These are phyloP conservation scores for Fusarium buxicola DNA, from an alignment of 2,329 filamentous ascomycete genomes.

Conservation along the genomic window DNA sequence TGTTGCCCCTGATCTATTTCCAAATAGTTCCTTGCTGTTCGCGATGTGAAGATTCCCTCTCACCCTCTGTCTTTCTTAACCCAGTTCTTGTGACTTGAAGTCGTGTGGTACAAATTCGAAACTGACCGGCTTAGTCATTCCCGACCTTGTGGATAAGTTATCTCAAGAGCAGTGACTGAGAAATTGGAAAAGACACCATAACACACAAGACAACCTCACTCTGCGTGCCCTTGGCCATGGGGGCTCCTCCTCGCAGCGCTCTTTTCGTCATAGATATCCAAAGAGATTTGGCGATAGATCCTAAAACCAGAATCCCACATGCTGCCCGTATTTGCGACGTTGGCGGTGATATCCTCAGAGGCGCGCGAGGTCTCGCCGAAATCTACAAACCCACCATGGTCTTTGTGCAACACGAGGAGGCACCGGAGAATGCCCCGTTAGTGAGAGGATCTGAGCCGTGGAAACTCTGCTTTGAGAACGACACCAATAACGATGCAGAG, in stretches of 20 bases:
- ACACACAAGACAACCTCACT: neutral
- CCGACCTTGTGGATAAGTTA: no score
- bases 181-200: no score
- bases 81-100: neutral
- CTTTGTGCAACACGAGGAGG: slow-evolving; percentile 31
- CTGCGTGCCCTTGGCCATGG: neutral
- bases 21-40: neutral
- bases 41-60: neutral
- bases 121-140: slow-evolving; percentile 11
- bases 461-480: slow-evolving; percentile 13
- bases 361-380: neutral
- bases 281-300: slow-evolving; percentile 15
- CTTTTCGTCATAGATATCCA: slow-evolving; percentile 32
- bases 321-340: slow-evolving; percentile 11
- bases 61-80: neutral
- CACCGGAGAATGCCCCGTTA: slow-evolving; percentile 8
- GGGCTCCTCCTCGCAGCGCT: slow-evolving; percentile 4
- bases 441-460: slow-evolving; percentile 17
- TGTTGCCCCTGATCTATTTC: neutral
- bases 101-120: neutral
- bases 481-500: slow-evolving; percentile 1
- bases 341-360: slow-evolving; percentile 8
- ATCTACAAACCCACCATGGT: slow-evolving; percentile 8
- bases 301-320: slow-evolving; percentile 13
- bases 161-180: no score